Base-by-base conservation (phyloP, 2,329 filamentous ascomycete species). In the Cercospora canescens region DNA sequence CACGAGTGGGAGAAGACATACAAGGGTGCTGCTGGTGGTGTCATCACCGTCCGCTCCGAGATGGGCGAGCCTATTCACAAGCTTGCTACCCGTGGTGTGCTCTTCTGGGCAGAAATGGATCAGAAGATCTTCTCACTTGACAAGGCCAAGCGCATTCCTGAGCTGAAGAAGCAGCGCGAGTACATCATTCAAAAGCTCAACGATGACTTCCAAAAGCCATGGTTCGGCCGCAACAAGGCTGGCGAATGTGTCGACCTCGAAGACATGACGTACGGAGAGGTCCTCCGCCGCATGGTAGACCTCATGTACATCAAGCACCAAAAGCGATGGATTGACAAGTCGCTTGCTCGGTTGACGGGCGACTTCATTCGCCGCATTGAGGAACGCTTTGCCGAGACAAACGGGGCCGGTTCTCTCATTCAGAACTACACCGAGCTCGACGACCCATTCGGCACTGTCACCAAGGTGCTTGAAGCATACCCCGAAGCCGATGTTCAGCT, bases 21-120 rank as follows among this genome's bases (percentile, higher is more conserved):
- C 84, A 93, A 94, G 82, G 92, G 92, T 18, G 86, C 93, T 28
- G 91, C 94, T 64, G 95, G 95, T 74, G 95, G 95, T 78, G 89
- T 99, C 69, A 94, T 99, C 74, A 99, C 95, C 30, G 95, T 99
- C 57, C 89, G 93, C 70, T 99, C 95, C 1, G 95, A 99, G 82
- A 99, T 99, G 96, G 96, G 95, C 54, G 95, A 99, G 84, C 96
- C 95, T 6, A 99, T 99, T 69, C 95, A 99, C 85, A 99, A 99
- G 84, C 88, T 99, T 66, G 96, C 95, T 16, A 99, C 95, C 57
- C 91, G 96, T 66, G 95, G 95, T 86, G 94, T 99, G 56, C 85
- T 88, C 62, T 97, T 99, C 85, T 99, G 95, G 95, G 90, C 93
- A 58, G 96, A 99, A 82, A 97, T 99, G 93, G 95, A 99, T 76